Conservation (phyloP, 2,329 filamentous ascomycete species). For the Fusarium mangiferae region DNA sequence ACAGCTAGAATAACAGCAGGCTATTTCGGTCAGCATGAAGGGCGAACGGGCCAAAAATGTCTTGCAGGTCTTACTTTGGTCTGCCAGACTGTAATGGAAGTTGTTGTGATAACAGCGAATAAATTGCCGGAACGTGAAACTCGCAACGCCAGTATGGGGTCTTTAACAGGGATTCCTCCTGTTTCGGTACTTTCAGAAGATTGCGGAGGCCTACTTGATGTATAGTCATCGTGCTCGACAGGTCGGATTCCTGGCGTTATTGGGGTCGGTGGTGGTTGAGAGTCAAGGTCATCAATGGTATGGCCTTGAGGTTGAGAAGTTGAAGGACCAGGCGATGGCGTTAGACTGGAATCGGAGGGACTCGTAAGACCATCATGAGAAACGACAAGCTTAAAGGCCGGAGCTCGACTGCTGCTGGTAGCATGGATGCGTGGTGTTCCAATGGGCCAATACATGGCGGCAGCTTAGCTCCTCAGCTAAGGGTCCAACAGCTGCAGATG, state of each 20-base stretch:
- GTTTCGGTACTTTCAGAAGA: constrained; percentile 42
- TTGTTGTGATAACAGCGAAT: constrained; percentile 88
- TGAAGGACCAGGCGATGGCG: constrained; percentile 24
- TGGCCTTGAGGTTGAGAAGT: constrained; percentile 40
- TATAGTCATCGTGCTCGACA: constrained; percentile 64
- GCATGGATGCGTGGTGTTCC: constrained; percentile 86
- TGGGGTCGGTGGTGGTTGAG: constrained; percentile 57
- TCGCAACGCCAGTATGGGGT: constrained; percentile 78
- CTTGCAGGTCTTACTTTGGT: constrained; percentile 74
- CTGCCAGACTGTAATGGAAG: constrained; percentile 95
- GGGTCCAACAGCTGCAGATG: constrained; percentile 26
- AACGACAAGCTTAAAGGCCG: constrained; percentile 60
- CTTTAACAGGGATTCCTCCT: constrained; percentile 59
- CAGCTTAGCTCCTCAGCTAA: constrained; percentile 43
- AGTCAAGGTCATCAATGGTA: constrained; percentile 49
- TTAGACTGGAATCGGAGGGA: constrained; percentile 45
- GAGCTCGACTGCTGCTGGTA: constrained; percentile 73
- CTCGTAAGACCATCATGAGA: constrained; percentile 69
- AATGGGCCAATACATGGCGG: constrained; percentile 89
- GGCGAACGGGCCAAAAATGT: neutral
- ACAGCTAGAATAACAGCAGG: constrained; percentile 89
- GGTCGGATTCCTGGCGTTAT: constrained; percentile 67
- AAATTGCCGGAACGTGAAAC: constrained; percentile 82
- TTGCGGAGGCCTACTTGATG: constrained; percentile 36
- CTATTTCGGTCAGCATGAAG: constrained; percentile 55